Evolutionary conservation across 306 rosid species (phyloP), one percentile per base, ranked within the genome.

Genomic region (Canavalia ensiformis): DNA sequence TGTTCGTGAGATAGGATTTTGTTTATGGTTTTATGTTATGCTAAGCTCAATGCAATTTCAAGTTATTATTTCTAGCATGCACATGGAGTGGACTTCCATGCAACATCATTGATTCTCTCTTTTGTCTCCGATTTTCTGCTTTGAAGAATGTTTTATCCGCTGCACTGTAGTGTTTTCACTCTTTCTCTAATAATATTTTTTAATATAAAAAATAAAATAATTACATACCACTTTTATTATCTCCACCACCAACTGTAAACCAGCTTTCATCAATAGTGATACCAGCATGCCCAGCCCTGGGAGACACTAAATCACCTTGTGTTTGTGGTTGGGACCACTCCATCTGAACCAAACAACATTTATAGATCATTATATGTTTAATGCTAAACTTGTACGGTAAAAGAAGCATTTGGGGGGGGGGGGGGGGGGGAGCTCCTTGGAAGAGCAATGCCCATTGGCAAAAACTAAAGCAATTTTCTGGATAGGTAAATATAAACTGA

Each of bases 261-360:
- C 99, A 96, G 86, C 88, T 83, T 68, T 87, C 97, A 78, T 80
- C 92, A 77, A 96, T 81, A 80, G 90, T 82, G 77, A 89, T 72
- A 77, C 99, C 98, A 81, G 97, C 90, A 86, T 96, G 99, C 62
- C 98, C 99, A 75, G 98, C 99, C 87, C 99, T 88, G 49, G 98
- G 91, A 84, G 90, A 79, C 73, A 88, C 94, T 71, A 90, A 81
- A 81, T 93, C 97, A 80, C 97, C 97, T 85, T 90, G 92, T 82
- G 87, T 59, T 86, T 90, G 88, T 58, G 99, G 99, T 79, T 89
- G 97, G 59, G 99, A 96, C 99, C 99, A 96, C 81, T 96, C 98
- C 98, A 88, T 82, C 99, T 92, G 91, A 84, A 82, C 74, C 77
- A 84, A 64, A 63, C 49, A 34, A 64, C 72, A 54, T 55, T 33